Evolutionary conservation across 1,284 basidiomycete species (phyloP).

Genomic region (Heterobasidion occidentale): DNA sequence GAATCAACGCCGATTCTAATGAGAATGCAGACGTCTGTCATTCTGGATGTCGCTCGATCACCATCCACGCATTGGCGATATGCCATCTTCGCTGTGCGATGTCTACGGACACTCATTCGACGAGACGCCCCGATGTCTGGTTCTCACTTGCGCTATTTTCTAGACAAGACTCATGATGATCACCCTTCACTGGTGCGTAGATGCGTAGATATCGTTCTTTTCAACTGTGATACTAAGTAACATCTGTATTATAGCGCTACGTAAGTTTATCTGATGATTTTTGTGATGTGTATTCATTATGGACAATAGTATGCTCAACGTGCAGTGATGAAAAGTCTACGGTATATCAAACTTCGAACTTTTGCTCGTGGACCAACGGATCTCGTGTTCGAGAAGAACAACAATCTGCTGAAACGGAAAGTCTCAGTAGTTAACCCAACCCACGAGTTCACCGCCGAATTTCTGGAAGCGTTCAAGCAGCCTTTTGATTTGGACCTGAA

Average conservation of each 20-base stretch:
- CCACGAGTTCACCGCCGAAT: conserved; percentile 46
- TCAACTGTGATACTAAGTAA: not conserved
- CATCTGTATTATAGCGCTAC: conserved; percentile 40
- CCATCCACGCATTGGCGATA: conserved; percentile 80
- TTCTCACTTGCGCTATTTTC: conserved; percentile 45
- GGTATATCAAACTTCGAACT: conserved; percentile 78
- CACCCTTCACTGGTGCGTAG: conserved; percentile 55
- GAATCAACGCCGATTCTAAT: not conserved
- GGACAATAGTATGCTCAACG: conserved; percentile 55
- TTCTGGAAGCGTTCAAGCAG: conserved; percentile 41
- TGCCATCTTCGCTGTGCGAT: conserved; percentile 64
- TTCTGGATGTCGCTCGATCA: conserved; percentile 50
- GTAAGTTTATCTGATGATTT: conserved; percentile 28
- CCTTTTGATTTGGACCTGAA: conserved; percentile 30
- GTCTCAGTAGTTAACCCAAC: conserved; percentile 45
- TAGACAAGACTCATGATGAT: conserved; percentile 48
- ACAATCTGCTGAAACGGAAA: conserved; percentile 52
- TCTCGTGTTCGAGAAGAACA: conserved; percentile 41
- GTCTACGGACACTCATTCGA: conserved; percentile 68
- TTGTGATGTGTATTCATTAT: not conserved
- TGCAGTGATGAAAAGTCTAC: conserved; percentile 55
- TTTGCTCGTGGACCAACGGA: conserved; percentile 52
- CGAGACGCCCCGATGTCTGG: conserved; percentile 61
- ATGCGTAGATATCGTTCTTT: not conserved
- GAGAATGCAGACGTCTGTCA: conserved; percentile 25